phyloP scores from a whole-genome alignment of 495 filamentous ascomycete genomes.

The Talaromyces nanjingensis region DNA sequence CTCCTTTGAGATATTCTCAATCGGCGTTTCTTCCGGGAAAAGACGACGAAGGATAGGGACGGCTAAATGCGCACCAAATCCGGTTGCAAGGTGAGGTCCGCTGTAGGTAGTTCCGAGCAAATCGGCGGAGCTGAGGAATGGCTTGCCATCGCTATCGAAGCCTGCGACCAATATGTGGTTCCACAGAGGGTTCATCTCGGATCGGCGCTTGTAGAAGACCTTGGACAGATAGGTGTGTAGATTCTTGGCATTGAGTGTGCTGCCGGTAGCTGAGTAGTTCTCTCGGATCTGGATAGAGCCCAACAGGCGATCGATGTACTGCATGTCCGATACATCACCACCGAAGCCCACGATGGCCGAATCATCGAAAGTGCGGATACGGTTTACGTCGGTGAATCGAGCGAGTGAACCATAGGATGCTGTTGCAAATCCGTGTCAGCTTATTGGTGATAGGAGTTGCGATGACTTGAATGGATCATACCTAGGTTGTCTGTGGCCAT shows the following conservation, averaged over 20 bases:
- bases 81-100: conserved; percentile 81
- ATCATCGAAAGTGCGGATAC: conserved; percentile 70
- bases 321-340: conserved; percentile 97
- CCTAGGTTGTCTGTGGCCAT: conserved; percentile 96
- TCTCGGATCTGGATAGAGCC: conserved; percentile 80
- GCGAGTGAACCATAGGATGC: conserved; percentile 97
- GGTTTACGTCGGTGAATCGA: conserved; percentile 91
- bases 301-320: conserved; percentile 88
- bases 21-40: conserved; percentile 72
- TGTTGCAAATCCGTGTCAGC: conserved; percentile 23
- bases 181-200: conserved; percentile 96
- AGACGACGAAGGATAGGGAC: conserved; percentile 80
- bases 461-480: conserved; percentile 29
- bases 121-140: conserved; percentile 86
- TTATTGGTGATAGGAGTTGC: conserved; percentile 1
- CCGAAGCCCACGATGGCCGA: conserved; percentile 77
- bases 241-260: conserved; percentile 76
- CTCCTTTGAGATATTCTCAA: conserved; percentile 64
- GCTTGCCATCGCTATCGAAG: conserved; percentile 68
- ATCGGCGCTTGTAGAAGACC: conserved; percentile 88
- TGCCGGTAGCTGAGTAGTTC: conserved; percentile 60
- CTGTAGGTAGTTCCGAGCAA: conserved; percentile 88
- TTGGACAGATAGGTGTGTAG: conserved; percentile 93
- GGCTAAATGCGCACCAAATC: conserved; percentile 88
- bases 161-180: conserved; percentile 89